phyloP scores from a whole-genome alignment of 305 asterid genomes.

The Solanum chacoense region DNA sequence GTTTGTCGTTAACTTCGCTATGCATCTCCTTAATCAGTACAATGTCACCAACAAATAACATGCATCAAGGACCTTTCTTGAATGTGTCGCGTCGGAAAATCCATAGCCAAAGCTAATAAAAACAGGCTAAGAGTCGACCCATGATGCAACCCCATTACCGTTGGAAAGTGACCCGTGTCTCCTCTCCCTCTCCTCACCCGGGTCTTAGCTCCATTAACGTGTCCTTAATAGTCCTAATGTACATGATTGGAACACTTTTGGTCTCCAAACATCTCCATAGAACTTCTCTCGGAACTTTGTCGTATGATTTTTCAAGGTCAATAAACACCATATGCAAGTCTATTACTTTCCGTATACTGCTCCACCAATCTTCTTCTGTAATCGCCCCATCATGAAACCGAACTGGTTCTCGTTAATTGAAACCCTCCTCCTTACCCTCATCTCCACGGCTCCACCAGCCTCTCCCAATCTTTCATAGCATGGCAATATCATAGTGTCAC shows the following conservation, averaged over 20 bases:
- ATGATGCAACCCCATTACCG: neutral
- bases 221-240: neutral
- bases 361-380: neutral
- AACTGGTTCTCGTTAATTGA: neutral
- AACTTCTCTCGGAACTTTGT: neutral
- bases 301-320: neutral
- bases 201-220: neutral
- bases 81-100: neutral
- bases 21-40: neutral
- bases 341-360: neutral
- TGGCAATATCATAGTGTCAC: neutral
- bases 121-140: neutral
- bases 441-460: neutral
- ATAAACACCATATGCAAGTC: neutral
- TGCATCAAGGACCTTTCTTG: neutral
- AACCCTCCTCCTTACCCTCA: neutral
- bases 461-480: neutral
- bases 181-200: neutral
- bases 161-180: neutral
- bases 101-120: neutral
- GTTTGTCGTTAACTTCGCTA: neutral
- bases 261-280: neutral
- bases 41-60: neutral
- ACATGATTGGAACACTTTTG: neutral
- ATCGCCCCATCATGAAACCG: neutral